Base-by-base conservation (phyloP, 169 alveolate genomes). In the Eimeria maxima region DNA sequence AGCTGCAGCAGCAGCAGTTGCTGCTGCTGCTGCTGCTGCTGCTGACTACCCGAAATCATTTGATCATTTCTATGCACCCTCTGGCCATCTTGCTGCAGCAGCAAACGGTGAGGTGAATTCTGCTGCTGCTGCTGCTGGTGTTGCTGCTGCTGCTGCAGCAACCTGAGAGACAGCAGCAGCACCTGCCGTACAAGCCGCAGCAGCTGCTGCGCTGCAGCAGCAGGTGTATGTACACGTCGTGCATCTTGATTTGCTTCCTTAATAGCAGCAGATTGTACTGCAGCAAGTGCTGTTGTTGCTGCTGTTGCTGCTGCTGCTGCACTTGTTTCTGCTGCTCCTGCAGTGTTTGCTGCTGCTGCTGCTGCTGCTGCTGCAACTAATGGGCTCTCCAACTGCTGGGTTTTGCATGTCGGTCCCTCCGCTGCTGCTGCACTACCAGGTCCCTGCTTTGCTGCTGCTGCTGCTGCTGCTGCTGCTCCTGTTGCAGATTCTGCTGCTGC, bases 401-500 rank as follows among this genome's bases (percentile, higher is more conserved):
- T 29, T 65, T 13, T 29, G 13, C 13, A 7, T 65, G 76, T 20
- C 22, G 76, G 33, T 65, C 33, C 76, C 22, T 22, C 76, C 22
- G 76, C n/a, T 44, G 89, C 89, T 65, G 76, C 76, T 65, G 76
- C n/a, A n/a, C n/a, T n/a, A n/a, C n/a, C n/a, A n/a, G n/a, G n/a
- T n/a, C n/a, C n/a, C n/a, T n/a, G n/a, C 22, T 7, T 22, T 65
- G 76, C n/a, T 65, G 76, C n/a, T 65, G 76, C n/a, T 65, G 42
- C 76, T 65, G 38, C 42, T 65, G n/a, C 76, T 65, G 76, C 89
- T 45, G 29, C 67, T 44, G 67, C 29, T 78, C 27, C 88, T 78
- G 89, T 57, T 78, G 89, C 60, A 18, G 89, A 16, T 4, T 11
- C 67, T 78, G 67, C 88, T 38, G 88, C 89, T 78, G 89, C 89